Conservation (phyloP, 2,329 filamentous ascomycete species). For the Geosmithia putterillii region DNA sequence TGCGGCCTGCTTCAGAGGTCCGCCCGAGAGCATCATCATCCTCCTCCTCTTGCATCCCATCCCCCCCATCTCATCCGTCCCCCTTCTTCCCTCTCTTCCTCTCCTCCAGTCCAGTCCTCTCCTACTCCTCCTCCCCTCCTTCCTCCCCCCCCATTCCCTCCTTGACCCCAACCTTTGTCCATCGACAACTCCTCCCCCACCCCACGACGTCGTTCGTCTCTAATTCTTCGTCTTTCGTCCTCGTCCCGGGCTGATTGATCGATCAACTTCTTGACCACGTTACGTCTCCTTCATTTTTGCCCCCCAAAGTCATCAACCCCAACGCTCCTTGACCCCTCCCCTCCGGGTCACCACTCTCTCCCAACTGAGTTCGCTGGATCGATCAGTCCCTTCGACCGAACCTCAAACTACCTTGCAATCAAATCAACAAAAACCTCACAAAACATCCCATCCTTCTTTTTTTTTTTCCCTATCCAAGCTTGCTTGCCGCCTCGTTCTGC, state of each 20-base stretch:
- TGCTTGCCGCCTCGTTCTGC: background rate
- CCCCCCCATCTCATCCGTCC: background rate
- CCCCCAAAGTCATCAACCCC: background rate
- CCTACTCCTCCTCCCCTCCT: too few relatives aligned
- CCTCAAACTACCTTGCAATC: background rate
- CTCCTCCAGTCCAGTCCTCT: background rate
- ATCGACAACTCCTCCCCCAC: slow-evolving; percentile 19
- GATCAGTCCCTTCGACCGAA: slow-evolving; percentile 2
- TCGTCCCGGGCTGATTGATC: slow-evolving; percentile 1
- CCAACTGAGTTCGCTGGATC: slow-evolving; percentile 6
- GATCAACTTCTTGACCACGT: slow-evolving; percentile 2
- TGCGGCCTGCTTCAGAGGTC: too few relatives aligned
- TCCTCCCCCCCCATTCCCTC: slow-evolving; percentile 1
- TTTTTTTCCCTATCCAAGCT: background rate
- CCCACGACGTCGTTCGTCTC: slow-evolving; percentile 16
- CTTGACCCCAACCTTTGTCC: slow-evolving; percentile 1
- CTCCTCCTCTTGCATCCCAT: slow-evolving; percentile 2
- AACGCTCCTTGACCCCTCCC: slow-evolving; percentile 9
- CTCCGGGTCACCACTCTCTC: background rate
- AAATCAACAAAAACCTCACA: slow-evolving; percentile 1
- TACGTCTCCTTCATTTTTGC: slow-evolving; percentile 6
- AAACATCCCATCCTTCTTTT: background rate
- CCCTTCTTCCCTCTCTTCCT: background rate
- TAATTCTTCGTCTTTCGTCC: slow-evolving; percentile 13
- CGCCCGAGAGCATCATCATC: background rate